Conservation (phyloP, 2,329 filamentous ascomycete species). For the Rhynchosporium agropyri region DNA sequence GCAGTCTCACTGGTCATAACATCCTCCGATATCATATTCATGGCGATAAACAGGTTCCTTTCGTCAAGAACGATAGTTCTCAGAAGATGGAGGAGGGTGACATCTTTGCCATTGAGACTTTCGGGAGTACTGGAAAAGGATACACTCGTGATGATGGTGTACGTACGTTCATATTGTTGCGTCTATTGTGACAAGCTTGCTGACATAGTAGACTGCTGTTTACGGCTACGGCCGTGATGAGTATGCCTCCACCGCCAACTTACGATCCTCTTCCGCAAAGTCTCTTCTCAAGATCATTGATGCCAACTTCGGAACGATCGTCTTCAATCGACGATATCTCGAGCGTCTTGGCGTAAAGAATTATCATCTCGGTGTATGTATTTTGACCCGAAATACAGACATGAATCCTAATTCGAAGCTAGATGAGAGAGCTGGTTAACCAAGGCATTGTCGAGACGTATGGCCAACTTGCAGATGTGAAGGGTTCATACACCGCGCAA, state of each 20-base stretch:
- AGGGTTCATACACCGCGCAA: conserved; percentile 65
- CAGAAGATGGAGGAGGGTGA: conserved; percentile 62
- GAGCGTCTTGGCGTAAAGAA: conserved; percentile 63
- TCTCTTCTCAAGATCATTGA: conserved; percentile 60
- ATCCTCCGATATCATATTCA: conserved; percentile 58
- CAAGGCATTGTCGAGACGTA: conserved; percentile 61
- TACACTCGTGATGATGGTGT: conserved; percentile 50
- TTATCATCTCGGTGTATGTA: conserved; percentile 58
- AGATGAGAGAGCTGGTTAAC: conserved; percentile 60
- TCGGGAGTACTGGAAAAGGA: conserved; percentile 57
- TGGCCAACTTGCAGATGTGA: conserved; percentile 57
- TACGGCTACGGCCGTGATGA: conserved; percentile 54
- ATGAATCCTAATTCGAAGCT: background rate
- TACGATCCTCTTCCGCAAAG: conserved; percentile 57
- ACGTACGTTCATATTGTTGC: conserved; percentile 24
- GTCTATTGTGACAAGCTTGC: conserved; percentile 2
- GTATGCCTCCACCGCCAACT: conserved; percentile 43
- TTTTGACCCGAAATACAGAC: conserved; percentile 4
- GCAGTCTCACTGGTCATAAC: conserved; percentile 56
- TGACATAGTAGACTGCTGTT: conserved; percentile 47
- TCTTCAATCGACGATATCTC: conserved; percentile 64
- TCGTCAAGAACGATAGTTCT: conserved; percentile 52
- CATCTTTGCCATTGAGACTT: conserved; percentile 61
- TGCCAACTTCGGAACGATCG: conserved; percentile 63
- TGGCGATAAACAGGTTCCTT: conserved; percentile 58